Conservation (phyloP, 2,329 filamentous ascomycete genomes). For the Rhexocercosporidium sp. region DNA sequence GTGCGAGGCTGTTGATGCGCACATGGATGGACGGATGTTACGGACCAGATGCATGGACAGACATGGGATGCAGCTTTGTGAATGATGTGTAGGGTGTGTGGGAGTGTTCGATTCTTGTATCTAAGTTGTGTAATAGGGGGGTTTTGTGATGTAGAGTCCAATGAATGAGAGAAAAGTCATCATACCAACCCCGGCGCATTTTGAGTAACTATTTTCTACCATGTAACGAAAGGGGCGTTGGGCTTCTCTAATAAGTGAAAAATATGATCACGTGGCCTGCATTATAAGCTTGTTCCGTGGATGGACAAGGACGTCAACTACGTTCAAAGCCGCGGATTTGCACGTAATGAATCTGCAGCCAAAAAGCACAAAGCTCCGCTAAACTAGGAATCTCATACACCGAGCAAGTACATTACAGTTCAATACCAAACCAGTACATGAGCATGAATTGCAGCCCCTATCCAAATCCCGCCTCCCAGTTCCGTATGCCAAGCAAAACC, state of each 20-base stretch:
- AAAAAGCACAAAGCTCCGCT: too few species aligned
- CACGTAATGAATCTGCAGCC: too few species aligned
- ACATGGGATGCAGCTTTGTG: slow-evolving; percentile 12
- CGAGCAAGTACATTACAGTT: too few species aligned
- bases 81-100: slow-evolving; percentile 12
- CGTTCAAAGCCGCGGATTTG: too few species aligned
- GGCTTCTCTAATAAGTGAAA: too few species aligned
- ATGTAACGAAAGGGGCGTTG: background rate
- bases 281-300: too few species aligned
- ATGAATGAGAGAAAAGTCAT: slow-evolving; percentile 16
- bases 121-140: slow-evolving; percentile 15
- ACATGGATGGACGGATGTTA: slow-evolving; percentile 10
- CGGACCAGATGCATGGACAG: slow-evolving; percentile 13
- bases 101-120: slow-evolving; percentile 28
- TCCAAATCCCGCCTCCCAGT: background rate
- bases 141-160: slow-evolving; percentile 18
- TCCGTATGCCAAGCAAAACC: background rate
- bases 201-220: background rate
- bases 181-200: background rate
- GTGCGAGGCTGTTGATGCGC: background rate
- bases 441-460: background rate
- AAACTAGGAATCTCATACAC: too few species aligned
- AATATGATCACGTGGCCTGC: too few species aligned
- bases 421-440: too few species aligned
- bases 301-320: too few species aligned